Evolutionary conservation across 176 grass and related monocot genomes (phyloP), one percentile per base, ranked within the genome.

Genomic region (Carex littledalei): DNA sequence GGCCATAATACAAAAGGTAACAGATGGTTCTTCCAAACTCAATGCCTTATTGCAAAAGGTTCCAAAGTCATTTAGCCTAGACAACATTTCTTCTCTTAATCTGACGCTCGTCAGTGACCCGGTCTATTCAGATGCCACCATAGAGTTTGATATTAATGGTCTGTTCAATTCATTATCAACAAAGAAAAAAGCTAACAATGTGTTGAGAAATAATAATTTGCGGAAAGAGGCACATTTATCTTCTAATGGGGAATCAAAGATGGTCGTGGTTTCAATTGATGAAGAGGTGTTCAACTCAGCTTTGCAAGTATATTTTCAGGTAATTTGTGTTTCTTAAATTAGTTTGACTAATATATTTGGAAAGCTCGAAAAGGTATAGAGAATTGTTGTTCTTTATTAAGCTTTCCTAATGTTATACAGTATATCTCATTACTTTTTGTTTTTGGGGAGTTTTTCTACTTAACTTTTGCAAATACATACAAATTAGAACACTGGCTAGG

Each of bases 141-240:
- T 95, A 83, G 93, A 95, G 89, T 93, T 98, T 68, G 88, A 93
- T 84, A 89, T 98, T 58, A 85, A 88, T 84, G 96, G 93, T n/a
- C 85, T 95, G 78, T 90, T 98, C 86, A 52, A 89, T 73, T 86
- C 86, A 86, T 50, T 82, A 41, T 49, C 64, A 87, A 53, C 66
- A 79, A 86, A 87, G 65, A 13, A 32, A 78, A 53, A 64, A 53
- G 20, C 57, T 63, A 3, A 52, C 26, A 67, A 41, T 26, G 20
- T 49, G 43, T 39, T n/a, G 79, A 92, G 73, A 53, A 87, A 86
- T 70, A 81, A 90, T 63, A 82, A 89, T 67, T 90, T 86, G 65
- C 74, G 73, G 77, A 86, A 81, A 50, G 49, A 84, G 14, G 73
- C 92, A 85, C 92, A 84, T 84, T 81, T 90, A 70, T 87, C 91